Evolutionary conservation across 176 grass and related monocot species (phyloP), one percentile per base, ranked within the genome.

Genomic region (Cocos nucifera): DNA sequence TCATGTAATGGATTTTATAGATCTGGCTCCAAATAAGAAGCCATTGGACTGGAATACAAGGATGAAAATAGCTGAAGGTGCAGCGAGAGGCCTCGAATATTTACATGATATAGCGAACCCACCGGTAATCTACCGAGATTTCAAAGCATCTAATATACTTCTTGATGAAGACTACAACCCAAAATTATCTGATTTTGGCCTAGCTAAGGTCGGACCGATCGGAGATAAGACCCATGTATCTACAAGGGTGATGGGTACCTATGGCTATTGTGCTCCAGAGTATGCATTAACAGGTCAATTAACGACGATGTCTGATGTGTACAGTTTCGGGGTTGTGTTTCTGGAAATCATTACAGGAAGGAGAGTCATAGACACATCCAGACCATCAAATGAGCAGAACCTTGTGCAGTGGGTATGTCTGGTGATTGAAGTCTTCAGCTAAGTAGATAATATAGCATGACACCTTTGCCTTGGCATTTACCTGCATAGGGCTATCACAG

Each of bases 181-280:
- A 3, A 65, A 52, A 17, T 25, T 52, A 14, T 65, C 63, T 14
- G 48, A 65, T n/a, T 65, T 65, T 49, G 22, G 48, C 4, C 22
- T 65, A 5, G 63, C 48, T 2, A 65, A 65, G 22, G 49, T 65
- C 18, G 63, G 63, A 1, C 63, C 63, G 3, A 22, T 65, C 4
- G 63, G 63, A 17, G 49, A 65, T 22, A 65, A 65, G 63, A 52
- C 5, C 15, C 63, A 65, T 53, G 63, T 65, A 6, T 65, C 63
- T 0, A 65, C 63, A 8, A 26, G 63, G 49, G 63, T 65, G 63
- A 65, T 65, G 63, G 63, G 63, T 1, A 65, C 63, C 1, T 65
- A 65, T 23, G 63, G 63, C 48, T 65, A 65, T 49, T 65, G 63
- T 25, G 49, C 63, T 51, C 63, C 48, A 1, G 63, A 52, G 63